These are phyloP conservation scores for Dioscorea dumetorum DNA, from an alignment of 106 monocot genomes.

Conservation along the genomic window DNA sequence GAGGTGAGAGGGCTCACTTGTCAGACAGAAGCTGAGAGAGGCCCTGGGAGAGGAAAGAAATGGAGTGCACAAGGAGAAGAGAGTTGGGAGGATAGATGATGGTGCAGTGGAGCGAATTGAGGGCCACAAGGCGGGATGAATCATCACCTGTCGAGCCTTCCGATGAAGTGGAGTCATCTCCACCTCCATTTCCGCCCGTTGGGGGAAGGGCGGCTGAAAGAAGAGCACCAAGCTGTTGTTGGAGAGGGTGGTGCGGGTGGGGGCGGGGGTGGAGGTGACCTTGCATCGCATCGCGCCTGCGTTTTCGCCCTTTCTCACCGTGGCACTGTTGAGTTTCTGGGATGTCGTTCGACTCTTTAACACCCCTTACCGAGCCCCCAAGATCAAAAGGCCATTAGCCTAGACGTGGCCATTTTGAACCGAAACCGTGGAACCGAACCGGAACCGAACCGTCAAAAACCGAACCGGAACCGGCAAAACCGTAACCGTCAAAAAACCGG, in stretches of 20 bases:
- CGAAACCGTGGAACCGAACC: too few species aligned
- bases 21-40: conserved; percentile 81
- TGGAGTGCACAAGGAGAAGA: conserved; percentile 53
- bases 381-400: too few species aligned
- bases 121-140: conserved; percentile 45
- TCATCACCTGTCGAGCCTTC: conserved; percentile 31
- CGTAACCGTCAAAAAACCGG: too few species aligned
- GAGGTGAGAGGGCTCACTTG: conserved; percentile 32
- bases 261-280: conserved; percentile 32
- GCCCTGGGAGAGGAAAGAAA: conserved; percentile 69
- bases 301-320: too few species aligned
- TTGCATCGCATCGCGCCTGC: conserved; percentile 41
- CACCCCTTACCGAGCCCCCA: too few species aligned
- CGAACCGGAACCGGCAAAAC: too few species aligned
- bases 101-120: conserved; percentile 62
- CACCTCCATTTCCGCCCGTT: neutral
- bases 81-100: conserved; percentile 68
- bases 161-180: neutral
- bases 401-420: too few species aligned
- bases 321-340: too few species aligned
- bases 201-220: conserved; percentile 61
- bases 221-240: conserved; percentile 68
- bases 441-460: too few species aligned
- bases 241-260: conserved; percentile 40
- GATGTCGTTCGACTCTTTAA: too few species aligned